Conservation (phyloP, 192 early-diverging fungal species). For the Phycomyces nitens region DNA sequence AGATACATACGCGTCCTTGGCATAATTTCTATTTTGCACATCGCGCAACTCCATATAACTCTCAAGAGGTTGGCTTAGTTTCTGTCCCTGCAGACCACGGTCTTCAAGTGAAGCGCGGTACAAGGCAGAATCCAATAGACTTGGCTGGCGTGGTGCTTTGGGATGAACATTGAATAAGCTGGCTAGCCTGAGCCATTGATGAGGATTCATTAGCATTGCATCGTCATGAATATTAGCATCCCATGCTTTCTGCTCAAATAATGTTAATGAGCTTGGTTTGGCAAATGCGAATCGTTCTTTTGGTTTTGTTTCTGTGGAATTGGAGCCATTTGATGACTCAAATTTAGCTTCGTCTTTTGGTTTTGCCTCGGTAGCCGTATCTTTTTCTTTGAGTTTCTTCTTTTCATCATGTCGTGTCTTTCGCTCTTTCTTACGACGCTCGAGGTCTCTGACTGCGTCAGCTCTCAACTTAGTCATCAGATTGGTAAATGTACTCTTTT, state of each 20-base stretch:
- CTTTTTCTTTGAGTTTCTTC: background rate
- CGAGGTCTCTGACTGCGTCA: constrained; percentile 6
- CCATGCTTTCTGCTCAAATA: constrained; percentile 15
- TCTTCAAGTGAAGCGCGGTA: constrained; percentile 8
- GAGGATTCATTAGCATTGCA: constrained; percentile 29
- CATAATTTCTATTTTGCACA: constrained; percentile 34
- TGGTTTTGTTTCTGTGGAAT: background rate
- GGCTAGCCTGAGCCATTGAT: constrained; percentile 31
- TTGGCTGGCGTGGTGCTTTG: constrained; percentile 18
- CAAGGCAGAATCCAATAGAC: constrained; percentile 9
- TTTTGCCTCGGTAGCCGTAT: background rate
- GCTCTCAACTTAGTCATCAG: background rate
- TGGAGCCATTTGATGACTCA: background rate
- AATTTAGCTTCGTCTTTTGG: background rate
- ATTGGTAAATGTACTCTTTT: background rate
- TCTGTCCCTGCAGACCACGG: background rate
- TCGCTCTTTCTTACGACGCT: constrained; percentile 13
- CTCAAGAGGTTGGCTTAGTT: constrained; percentile 15
- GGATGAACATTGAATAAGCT: constrained; percentile 30
- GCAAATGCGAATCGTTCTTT: background rate
- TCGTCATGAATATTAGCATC: constrained; percentile 23
- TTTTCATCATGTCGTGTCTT: constrained; percentile 20
- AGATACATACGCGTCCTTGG: constrained; percentile 31
- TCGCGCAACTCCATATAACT: constrained; percentile 29
- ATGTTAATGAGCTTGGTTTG: background rate